Conservation (phyloP, 139 green algal genomes). For the Haematococcus lacustris region DNA sequence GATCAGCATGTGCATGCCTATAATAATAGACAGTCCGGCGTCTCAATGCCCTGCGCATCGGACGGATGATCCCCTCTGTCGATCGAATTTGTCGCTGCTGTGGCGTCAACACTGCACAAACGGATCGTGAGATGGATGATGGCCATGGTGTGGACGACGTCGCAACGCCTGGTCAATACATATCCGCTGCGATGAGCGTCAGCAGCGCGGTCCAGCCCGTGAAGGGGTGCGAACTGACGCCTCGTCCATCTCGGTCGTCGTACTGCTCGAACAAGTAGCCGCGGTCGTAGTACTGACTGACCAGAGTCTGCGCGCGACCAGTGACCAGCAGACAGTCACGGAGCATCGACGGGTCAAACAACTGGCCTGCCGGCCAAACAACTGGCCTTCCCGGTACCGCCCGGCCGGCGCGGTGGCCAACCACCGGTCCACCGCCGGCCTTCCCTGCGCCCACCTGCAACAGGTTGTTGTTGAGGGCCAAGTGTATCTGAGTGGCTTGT, state of each 20-base stretch:
- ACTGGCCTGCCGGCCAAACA: neutral
- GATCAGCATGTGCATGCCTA: too few relatives aligned
- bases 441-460: neutral
- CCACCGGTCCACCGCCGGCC: neutral
- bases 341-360: neutral
- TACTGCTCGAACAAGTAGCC: conserved; percentile 92
- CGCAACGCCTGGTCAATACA: too few relatives aligned
- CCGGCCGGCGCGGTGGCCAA: neutral
- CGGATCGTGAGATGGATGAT: too few relatives aligned
- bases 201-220: conserved; percentile 90
- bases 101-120: too few relatives aligned
- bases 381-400: neutral
- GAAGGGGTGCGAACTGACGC: conserved; percentile 84
- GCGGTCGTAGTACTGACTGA: conserved; percentile 53
- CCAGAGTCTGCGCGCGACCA: conserved; percentile 42
- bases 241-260: conserved; percentile 58
- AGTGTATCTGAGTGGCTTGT: neutral
- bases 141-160: too few relatives aligned
- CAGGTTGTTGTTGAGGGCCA: neutral
- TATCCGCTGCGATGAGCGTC: conserved; percentile 54
- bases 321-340: neutral
- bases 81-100: too few relatives aligned
- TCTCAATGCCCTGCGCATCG: too few relatives aligned
- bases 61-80: too few relatives aligned
- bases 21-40: too few relatives aligned